Conservation (phyloP, 2,329 filamentous ascomycete species). For the Fusarium phyllophilum region DNA sequence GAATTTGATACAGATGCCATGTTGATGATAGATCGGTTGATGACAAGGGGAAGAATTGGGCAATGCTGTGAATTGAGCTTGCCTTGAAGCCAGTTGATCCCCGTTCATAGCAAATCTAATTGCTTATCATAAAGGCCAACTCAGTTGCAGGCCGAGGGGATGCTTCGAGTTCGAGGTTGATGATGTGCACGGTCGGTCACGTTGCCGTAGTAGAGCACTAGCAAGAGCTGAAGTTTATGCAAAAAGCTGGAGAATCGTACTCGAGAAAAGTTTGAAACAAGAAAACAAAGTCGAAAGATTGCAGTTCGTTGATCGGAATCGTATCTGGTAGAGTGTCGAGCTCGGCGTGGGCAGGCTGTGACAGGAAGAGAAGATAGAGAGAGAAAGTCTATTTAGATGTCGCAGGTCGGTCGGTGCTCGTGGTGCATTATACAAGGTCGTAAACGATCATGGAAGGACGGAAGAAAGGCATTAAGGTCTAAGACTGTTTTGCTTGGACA, state of each 20-base stretch:
- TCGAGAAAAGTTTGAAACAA: constrained; percentile 1
- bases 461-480: constrained; percentile 44
- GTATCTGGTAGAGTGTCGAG: constrained; percentile 20
- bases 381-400: constrained; percentile 38
- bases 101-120: constrained; percentile 69
- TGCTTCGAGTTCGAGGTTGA: constrained; percentile 32
- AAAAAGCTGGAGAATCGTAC: constrained; percentile 12
- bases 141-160: constrained; percentile 21
- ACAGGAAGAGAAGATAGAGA: constrained; percentile 14
- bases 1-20: constrained; percentile 28
- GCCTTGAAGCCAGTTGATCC: constrained; percentile 67
- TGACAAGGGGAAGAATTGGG: constrained; percentile 1
- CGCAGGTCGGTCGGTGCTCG: constrained; percentile 38
- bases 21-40: constrained; percentile 19
- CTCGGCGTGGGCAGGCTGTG: constrained; percentile 32
- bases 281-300: background rate
- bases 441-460: constrained; percentile 41
- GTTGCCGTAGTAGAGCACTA: constrained; percentile 24
- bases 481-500: constrained; percentile 38
- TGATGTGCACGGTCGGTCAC: constrained; percentile 34
- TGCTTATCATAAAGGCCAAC: constrained; percentile 41
- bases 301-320: constrained; percentile 9
- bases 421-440: constrained; percentile 44
- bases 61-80: constrained; percentile 44
- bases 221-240: constrained; percentile 32